Conservation (phyloP, 495 filamentous ascomycete genomes). For the Friedmanniomyces endolithicus region DNA sequence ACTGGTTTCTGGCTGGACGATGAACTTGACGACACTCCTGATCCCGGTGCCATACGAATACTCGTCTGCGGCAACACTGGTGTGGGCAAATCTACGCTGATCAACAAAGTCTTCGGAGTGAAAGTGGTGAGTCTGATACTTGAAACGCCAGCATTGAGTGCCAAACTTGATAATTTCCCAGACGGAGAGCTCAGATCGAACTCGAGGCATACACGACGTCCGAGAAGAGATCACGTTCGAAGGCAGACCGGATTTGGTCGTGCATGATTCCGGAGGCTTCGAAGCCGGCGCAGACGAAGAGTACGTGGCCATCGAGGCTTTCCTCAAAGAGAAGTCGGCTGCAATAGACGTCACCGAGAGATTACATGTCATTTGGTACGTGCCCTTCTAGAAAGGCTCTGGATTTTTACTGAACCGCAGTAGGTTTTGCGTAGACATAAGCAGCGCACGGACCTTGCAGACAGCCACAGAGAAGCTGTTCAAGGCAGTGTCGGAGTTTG, state of each 20-base stretch:
- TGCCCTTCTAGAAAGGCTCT: neutral
- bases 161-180: neutral
- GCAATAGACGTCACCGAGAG: conserved; percentile 14
- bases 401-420: neutral
- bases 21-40: conserved; percentile 2
- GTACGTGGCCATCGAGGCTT: conserved; percentile 12
- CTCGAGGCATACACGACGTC: conserved; percentile 20
- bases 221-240: conserved; percentile 16
- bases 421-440: conserved; percentile 28
- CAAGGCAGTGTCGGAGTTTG: conserved; percentile 20
- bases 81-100: conserved; percentile 30
- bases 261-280: conserved; percentile 27
- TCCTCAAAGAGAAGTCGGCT: conserved; percentile 21
- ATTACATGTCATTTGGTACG: conserved; percentile 23
- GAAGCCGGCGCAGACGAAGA: conserved; percentile 23
- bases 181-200: conserved; percentile 11
- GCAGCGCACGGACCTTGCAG: conserved; percentile 21
- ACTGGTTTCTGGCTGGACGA: conserved; percentile 13
- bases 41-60: conserved; percentile 22
- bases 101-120: conserved; percentile 30
- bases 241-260: conserved; percentile 21
- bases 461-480: conserved; percentile 23
- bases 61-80: conserved; percentile 30
- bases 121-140: conserved; percentile 10
- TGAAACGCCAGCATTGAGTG: neutral